A percentile compares a stretch with the other conserved stretches of the same genome.
These are phyloP conservation scores for Xylaria hypoxylon DNA, from an alignment of 2,329 filamentous ascomycete species.

Conservation along the genomic window DNA sequence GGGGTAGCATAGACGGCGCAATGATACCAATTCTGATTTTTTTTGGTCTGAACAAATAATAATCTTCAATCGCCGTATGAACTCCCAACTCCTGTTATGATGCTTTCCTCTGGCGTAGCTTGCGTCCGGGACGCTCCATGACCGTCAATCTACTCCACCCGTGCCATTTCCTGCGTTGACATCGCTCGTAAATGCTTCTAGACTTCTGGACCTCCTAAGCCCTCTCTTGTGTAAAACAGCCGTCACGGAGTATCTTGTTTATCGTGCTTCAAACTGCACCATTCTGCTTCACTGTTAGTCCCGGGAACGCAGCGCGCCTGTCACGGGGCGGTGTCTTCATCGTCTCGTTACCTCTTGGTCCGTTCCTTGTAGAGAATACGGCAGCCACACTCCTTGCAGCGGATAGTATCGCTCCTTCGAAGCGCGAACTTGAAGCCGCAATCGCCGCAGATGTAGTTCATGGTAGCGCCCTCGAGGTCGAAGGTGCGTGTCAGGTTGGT, in stretches of 20 bases:
- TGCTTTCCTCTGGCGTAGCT: conserved; percentile 13
- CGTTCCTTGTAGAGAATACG: conserved; percentile 97
- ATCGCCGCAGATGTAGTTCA: conserved; percentile 83
- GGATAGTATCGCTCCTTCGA: conserved; percentile 81
- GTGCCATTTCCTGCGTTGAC: neutral
- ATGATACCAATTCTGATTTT: conserved; percentile 46
- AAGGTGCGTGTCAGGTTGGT: conserved; percentile 56
- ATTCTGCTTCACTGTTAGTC: conserved; percentile 68
- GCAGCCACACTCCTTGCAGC: conserved; percentile 93
- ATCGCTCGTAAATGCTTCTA: conserved; percentile 14
- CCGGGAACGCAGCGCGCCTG: neutral
- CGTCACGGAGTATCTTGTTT: conserved; percentile 49
- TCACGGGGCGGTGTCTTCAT: neutral
- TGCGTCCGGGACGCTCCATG: conserved; percentile 3
- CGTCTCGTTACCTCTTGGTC: conserved; percentile 83
- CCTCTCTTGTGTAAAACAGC: conserved; percentile 8
- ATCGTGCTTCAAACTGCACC: conserved; percentile 98
- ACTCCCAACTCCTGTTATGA: conserved; percentile 40
- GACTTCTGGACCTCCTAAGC: neutral
- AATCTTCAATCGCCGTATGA: conserved; percentile 28
- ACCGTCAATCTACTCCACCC: conserved; percentile 12
- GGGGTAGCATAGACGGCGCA: conserved; percentile 40
- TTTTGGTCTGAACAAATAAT: conserved; percentile 13
- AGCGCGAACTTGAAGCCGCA: conserved; percentile 82
- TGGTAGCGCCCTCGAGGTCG: conserved; percentile 64